phyloP scores from a whole-genome alignment of 2,329 filamentous ascomycete genomes.

The Stenocarpella maydis region DNA sequence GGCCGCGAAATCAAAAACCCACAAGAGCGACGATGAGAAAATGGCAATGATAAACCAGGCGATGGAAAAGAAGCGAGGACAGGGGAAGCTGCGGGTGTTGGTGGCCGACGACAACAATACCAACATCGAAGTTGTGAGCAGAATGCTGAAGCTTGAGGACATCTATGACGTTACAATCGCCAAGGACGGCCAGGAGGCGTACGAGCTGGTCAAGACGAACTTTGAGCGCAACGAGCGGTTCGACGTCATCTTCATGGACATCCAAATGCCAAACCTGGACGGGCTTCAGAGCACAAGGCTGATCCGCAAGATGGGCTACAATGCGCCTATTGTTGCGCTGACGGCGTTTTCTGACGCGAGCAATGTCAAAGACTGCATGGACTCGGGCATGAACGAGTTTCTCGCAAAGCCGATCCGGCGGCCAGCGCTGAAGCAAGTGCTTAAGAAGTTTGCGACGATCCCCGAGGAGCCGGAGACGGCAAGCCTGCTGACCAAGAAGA shows the following conservation, averaged over 20 bases:
- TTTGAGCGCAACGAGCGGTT: constrained; percentile 79
- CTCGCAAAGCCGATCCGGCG: constrained; percentile 78
- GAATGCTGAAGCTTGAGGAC: constrained; percentile 77
- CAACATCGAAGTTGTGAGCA: constrained; percentile 66
- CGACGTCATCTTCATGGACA: constrained; percentile 95
- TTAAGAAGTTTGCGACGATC: constrained; percentile 85
- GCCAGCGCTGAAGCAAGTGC: constrained; percentile 85
- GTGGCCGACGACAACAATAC: constrained; percentile 78
- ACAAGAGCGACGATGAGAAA: constrained; percentile 62
- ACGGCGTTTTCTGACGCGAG: constrained; percentile 92
- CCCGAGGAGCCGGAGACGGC: constrained; percentile 69
- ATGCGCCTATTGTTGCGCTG: constrained; percentile 86
- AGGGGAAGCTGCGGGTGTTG: constrained; percentile 77
- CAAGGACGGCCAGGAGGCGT: constrained; percentile 86
- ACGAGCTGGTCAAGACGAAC: constrained; percentile 82
- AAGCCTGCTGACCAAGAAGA: constrained; percentile 44
- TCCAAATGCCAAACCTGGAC: constrained; percentile 94
- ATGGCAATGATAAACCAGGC: constrained; percentile 71
- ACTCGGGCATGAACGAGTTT: constrained; percentile 93
- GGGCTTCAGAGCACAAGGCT: constrained; percentile 85
- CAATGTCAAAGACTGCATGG: constrained; percentile 86
- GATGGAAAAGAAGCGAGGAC: constrained; percentile 65
- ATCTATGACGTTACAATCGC: constrained; percentile 90
- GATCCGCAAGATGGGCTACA: constrained; percentile 87
- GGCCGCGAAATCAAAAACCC: constrained; percentile 47